A percentile compares a stretch with the other conserved stretches of the same genome.
Evolutionary conservation across 306 rosid genomes (phyloP).

Genomic region (Lathyrus tuberosus): DNA sequence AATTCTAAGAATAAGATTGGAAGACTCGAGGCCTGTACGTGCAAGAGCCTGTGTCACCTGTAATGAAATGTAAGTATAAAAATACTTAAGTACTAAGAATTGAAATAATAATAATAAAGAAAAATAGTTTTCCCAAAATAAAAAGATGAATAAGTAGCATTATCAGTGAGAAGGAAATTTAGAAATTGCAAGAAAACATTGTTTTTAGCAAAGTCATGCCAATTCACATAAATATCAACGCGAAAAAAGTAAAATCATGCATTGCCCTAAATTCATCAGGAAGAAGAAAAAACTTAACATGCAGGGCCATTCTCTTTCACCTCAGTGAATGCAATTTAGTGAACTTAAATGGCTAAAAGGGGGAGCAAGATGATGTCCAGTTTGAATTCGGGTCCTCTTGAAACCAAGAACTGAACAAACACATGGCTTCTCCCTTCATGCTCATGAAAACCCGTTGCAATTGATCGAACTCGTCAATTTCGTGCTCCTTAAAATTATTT

Average conservation of each 20-base stretch:
- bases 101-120: not conserved
- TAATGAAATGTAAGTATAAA: constrained; percentile 29
- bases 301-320: constrained; percentile 7
- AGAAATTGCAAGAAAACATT: constrained; percentile 16
- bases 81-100: constrained; percentile 17
- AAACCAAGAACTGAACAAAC: too few relatives aligned
- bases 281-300: too few relatives aligned
- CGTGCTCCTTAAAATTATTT: too few relatives aligned
- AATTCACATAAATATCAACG: constrained; percentile 5
- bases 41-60: constrained; percentile 96
- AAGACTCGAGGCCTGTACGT: constrained; percentile 90
- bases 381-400: too few relatives aligned
- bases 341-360: too few relatives aligned
- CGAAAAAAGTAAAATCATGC: constrained; percentile 7
- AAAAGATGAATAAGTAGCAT: constrained; percentile 30
- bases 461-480: too few relatives aligned
- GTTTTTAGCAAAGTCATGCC: constrained; percentile 14
- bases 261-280: constrained; percentile 22
- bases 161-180: constrained; percentile 18
- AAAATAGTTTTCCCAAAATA: constrained; percentile 1
- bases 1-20: too few relatives aligned
- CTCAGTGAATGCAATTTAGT: too few relatives aligned
- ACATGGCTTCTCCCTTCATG: too few relatives aligned
- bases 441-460: too few relatives aligned
- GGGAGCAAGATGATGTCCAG: too few relatives aligned